Conservation (phyloP, 2,329 filamentous ascomycete genomes). For the Penicillium sp. region DNA sequence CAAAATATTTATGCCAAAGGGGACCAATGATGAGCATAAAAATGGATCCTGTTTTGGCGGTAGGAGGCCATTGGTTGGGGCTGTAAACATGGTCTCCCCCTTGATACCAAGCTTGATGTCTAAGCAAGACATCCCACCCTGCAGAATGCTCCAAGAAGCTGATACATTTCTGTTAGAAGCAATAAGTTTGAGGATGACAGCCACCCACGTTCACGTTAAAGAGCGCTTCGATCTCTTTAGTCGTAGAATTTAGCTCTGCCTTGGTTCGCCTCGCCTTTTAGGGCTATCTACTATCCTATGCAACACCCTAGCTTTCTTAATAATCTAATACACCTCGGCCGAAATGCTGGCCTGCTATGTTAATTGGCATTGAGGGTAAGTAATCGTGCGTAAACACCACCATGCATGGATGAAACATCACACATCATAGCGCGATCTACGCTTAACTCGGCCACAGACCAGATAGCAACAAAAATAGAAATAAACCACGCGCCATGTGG, state of each 20-base stretch:
- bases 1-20: background rate
- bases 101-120: constrained; percentile 36
- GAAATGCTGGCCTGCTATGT: constrained; percentile 46
- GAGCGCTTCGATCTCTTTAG: constrained; percentile 44
- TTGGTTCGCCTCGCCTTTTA: constrained; percentile 51
- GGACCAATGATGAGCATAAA: background rate
- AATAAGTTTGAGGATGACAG: constrained; percentile 27
- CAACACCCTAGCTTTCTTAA: constrained; percentile 42
- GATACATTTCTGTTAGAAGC: constrained; percentile 3
- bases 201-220: constrained; percentile 43
- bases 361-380: constrained; percentile 40
- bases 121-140: constrained; percentile 24
- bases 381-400: no score
- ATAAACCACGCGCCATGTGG: background rate
- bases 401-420: no score
- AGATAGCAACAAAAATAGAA: background rate
- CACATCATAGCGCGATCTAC: no score
- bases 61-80: constrained; percentile 46
- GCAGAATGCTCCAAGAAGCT: constrained; percentile 23
- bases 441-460: no score
- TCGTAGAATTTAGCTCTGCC: constrained; percentile 48
- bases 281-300: constrained; percentile 52
- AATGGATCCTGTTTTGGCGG: constrained; percentile 35
- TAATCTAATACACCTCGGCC: constrained; percentile 43
- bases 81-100: constrained; percentile 42